Evolutionary conservation across 345 rosid genomes (phyloP), one percentile per base, ranked within the genome.

Genomic region (Mercurialis annua): DNA sequence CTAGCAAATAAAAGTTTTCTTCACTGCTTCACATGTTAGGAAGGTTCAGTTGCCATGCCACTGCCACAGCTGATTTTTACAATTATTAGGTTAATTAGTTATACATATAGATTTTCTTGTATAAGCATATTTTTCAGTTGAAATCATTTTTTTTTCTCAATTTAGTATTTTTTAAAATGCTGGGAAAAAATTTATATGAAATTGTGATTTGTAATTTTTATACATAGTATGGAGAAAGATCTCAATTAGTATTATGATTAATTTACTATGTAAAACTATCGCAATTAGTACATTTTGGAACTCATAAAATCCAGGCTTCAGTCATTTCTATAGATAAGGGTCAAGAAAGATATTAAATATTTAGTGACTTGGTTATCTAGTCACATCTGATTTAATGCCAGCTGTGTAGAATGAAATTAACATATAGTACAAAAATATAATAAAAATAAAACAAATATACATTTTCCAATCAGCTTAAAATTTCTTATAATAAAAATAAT

Each of bases 11-110:
- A 16, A 20, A 27, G 11, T 3, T 16, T 33, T 40, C 51, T n/a
- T n/a, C n/a, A n/a, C n/a, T 40, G 57, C 65, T 64, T 61, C 71
- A 74, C 76, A 64, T 71, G 82, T 65, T 31, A 61, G 67, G 66
- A 33, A 62, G 63, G 44, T 71, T 74, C 71, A 42, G 46, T 56
- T 64, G 53, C 63, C 44, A 62, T 64, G 53, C 63, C 44, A 62
- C 52, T 50, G 64, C 29, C 62, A 26, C 31, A 33, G 47, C 4
- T 69, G 38, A 18, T 61, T 65, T 69, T 29, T 49, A 14, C 24
- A 31, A 57, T 57, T 17, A 31, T 57, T 57, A 57, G 33, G 21
- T 33, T 15, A 30, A 31, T 14, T 2, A 57, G 10, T 12, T 55
- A 18, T 8, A n/a, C n/a, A n/a, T n/a, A 20, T 49, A 3, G 10